Evolutionary conservation across 2,329 filamentous ascomycete genomes (phyloP), one percentile per base, ranked within the genome.

Genomic region (Clonostachys chloroleuca): DNA sequence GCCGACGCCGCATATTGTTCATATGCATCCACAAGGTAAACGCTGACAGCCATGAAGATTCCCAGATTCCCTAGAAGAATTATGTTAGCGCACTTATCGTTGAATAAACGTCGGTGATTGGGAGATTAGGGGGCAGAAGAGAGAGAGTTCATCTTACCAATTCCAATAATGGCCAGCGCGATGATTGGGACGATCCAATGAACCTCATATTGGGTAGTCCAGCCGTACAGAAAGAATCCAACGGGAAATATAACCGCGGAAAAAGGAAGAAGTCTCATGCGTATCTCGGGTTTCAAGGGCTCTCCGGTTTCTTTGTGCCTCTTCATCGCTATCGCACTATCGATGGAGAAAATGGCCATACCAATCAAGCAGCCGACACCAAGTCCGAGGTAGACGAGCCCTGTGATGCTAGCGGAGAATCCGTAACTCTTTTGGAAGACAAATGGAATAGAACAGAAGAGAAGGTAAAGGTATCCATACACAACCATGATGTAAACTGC

Each of bases 401-500:
- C 72, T 30, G 24, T 30, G 24, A 30, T 30, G 24, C 24, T 30
- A 30, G 24, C 24, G 24, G 24, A 30, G 58, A 83, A 83, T 40
- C 67, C 63, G 78, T 72, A 3, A 72, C 65, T 0, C 86, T 63
- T 1, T 35, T 73, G 66, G 59, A 87, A 87, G n/a, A 83, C 80
- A 50, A 73, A 68, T 2, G 75, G 70, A 16, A 78, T 64, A 0
- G 74, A 69, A 5, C 68, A 73, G 4, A 79, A 67, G 53, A 75
- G 69, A 55, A 78, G 74, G 56, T 85, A 86, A 0, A 84, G 56
- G 14, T 84, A 76, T 0, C 80, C 82, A 52, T 83, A 85, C 48
- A 74, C 73, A 53, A 87, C 83, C 34, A 74, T 78, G 5, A 81
- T 77, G 58, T 87, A 87, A 0, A 87, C 58, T 1, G 83, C 78